Evolutionary conservation across 2,329 filamentous ascomycete species (phyloP).

Genomic region (Colletotrichum viniferum): DNA sequence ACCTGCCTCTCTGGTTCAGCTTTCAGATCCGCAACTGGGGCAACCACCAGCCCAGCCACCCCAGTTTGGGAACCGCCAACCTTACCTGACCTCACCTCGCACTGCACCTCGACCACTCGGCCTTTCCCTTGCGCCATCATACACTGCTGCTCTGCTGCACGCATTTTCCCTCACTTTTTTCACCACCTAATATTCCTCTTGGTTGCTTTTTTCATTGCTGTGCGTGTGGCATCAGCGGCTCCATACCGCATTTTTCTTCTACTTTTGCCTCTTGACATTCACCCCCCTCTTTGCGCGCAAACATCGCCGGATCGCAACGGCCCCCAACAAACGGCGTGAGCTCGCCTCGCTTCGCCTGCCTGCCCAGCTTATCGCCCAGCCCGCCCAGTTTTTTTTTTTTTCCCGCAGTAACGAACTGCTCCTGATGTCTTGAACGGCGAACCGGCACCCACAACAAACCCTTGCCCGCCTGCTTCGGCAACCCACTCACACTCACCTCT

Average conservation of each 20-base stretch:
- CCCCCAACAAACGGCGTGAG: not conserved
- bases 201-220: conserved; percentile 8
- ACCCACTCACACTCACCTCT: conserved; percentile 13
- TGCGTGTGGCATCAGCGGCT: conserved; percentile 9
- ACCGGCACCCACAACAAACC: conserved; percentile 19
- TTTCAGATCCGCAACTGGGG: conserved; percentile 17
- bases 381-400: conserved; percentile 13
- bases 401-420: conserved; percentile 18
- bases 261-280: not conserved
- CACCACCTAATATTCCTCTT: not conserved
- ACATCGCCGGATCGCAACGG: conserved; percentile 14
- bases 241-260: not conserved
- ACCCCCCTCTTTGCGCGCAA: not conserved
- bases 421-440: conserved; percentile 20
- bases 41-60: conserved; percentile 18
- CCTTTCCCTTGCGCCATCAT: conserved; percentile 5
- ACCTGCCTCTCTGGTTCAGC: conserved; percentile 10
- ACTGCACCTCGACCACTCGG: not conserved
- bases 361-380: conserved; percentile 15
- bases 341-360: not conserved
- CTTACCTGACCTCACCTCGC: not conserved
- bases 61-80: conserved; percentile 17
- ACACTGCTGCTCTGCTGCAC: not conserved
- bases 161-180: not conserved
- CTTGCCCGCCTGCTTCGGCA: conserved; percentile 19